These are phyloP conservation scores for Pilaira anomala DNA, from an alignment of 192 early-diverging fungal genomes.

Conservation along the genomic window DNA sequence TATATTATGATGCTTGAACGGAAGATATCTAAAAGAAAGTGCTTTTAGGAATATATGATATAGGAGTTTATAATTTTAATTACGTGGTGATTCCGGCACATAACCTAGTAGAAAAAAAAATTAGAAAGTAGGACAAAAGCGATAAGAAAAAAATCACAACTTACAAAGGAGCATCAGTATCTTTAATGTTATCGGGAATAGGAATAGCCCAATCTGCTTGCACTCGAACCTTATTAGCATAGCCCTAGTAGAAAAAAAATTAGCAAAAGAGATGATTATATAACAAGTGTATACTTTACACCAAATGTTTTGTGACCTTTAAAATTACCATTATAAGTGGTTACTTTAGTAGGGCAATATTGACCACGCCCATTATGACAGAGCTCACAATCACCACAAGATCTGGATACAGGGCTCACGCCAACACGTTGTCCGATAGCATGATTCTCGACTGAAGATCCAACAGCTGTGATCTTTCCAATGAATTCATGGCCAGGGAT, in stretches of 20 bases:
- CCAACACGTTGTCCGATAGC: constrained; percentile 50
- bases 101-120: constrained; percentile 31
- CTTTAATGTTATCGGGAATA: constrained; percentile 50
- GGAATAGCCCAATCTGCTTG: constrained; percentile 60
- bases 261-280: constrained; percentile 5
- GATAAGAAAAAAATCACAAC: neutral
- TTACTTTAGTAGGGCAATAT: constrained; percentile 38
- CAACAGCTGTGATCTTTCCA: constrained; percentile 43
- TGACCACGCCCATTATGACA: constrained; percentile 36
- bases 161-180: constrained; percentile 61
- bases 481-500: constrained; percentile 58
- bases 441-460: constrained; percentile 24
- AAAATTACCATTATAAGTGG: constrained; percentile 58
- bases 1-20: constrained; percentile 48
- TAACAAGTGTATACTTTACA: constrained; percentile 5
- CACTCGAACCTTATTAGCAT: constrained; percentile 57
- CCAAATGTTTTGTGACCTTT: constrained; percentile 51
- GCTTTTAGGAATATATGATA: too few species aligned
- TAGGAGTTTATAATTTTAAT: constrained; percentile 22
- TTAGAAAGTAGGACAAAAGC: too few species aligned
- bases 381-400: constrained; percentile 33
- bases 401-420: constrained; percentile 29
- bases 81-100: constrained; percentile 78
- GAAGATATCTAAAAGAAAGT: constrained; percentile 35
- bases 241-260: constrained; percentile 36